Base-by-base conservation (phyloP, 1,139 yeast species). In the Taiozyma sp. region DNA sequence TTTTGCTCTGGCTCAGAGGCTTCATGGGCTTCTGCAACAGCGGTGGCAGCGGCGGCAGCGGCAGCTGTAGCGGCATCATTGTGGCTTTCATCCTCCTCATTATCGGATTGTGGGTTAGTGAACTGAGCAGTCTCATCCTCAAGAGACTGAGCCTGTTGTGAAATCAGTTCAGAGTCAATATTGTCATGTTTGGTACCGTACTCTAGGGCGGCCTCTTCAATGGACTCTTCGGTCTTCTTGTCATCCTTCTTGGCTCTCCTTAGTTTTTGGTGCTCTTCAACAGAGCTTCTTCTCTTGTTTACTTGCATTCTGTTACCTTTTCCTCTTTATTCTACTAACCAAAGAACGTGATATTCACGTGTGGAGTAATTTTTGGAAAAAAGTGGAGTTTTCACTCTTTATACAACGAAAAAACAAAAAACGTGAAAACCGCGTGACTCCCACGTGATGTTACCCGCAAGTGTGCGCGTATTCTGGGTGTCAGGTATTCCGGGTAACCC, bases 91-190 rank as follows among this genome's bases (percentile, higher is more conserved):
- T 19, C 50, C 13, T 26, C 45, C 8, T 43, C 26, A 24, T 29
- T 29, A 26, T 29, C 35, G 10, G 28, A 42, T 8, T 32, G 70
- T 13, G 43, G 40, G 26, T 13, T 59, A 58, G 41, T 37, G 41
- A 16, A 37, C 16, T 37, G 41, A 13, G 41, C 24, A 40, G 53
- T 59, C 21, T 60, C 59, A 44, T 60, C 60, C 5, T 52, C 55
- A 35, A 49, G 52, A n/a, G 55, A 51, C 28, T 56, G 69, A 16
- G 74, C 63, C 50, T 75, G 78, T 53, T 76, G 79, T 37, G 73
- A 74, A 53, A 76, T 69, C 57, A 76, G 66, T 56, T 75, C 79
- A 45, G 79, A 72, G 61, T 76, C 81, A 52, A 76, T 59, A 52
- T 51, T 49, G 32, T 57, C 47, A 24, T 44, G 51, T 16, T 47